Conservation (phyloP, 768 basidiomycete genomes). For the Russula olivacea region DNA sequence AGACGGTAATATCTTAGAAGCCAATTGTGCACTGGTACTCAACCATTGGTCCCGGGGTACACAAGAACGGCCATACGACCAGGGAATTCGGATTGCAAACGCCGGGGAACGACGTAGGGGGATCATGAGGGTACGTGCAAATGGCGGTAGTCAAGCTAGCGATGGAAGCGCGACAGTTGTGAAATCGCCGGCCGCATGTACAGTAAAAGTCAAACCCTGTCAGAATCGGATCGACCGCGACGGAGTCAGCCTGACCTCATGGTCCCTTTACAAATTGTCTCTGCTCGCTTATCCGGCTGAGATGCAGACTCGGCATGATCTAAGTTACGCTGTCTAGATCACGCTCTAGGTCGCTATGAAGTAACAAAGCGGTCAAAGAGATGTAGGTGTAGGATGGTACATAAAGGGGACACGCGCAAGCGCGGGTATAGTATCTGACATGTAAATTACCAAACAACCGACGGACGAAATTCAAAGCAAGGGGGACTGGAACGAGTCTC, state of each 20-base stretch:
- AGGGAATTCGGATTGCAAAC: neutral
- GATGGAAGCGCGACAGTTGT: neutral
- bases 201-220: no score
- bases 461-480: conserved; percentile 1
- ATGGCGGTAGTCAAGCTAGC: neutral
- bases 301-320: conserved; percentile 1
- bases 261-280: no score
- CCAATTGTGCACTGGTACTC: conserved; percentile 23
- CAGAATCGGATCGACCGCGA: no score
- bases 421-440: conserved; percentile 22
- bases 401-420: conserved; percentile 15
- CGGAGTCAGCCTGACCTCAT: no score
- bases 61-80: neutral
- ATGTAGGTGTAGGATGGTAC: conserved; percentile 4
- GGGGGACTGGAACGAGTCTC: neutral
- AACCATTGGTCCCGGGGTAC: conserved; percentile 4
- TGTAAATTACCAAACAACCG: conserved; percentile 16
- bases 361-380: neutral
- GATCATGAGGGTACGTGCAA: neutral
- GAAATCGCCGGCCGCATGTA: neutral
- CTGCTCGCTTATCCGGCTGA: no score
- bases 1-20: conserved; percentile 53
- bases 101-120: neutral
- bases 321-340: conserved; percentile 7
- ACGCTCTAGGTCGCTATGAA: conserved; percentile 7